These are phyloP conservation scores for Amanita muscaria DNA, from an alignment of 768 basidiomycete genomes.

Conservation along the genomic window DNA sequence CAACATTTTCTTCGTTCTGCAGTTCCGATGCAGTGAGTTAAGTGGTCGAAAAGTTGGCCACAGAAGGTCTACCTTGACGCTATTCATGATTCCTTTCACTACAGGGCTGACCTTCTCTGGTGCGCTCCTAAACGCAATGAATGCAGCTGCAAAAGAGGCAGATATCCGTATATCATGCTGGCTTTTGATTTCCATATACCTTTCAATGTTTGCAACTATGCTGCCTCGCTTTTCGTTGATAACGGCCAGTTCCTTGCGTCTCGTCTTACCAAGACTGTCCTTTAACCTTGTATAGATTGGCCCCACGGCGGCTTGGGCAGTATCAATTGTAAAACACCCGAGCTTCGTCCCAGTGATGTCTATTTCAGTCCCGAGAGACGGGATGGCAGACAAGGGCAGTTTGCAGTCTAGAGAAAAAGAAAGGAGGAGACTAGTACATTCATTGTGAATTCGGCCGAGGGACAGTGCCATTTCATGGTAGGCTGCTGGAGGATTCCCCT, in stretches of 20 bases:
- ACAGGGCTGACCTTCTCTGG: conserved; percentile 95
- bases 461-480: conserved; percentile 89
- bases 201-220: conserved; percentile 62
- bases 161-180: conserved; percentile 83
- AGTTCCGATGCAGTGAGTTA: conserved; percentile 3
- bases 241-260: conserved; percentile 64
- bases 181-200: conserved; percentile 73
- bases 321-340: conserved; percentile 71
- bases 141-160: conserved; percentile 85
- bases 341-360: conserved; percentile 60
- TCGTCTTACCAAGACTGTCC: conserved; percentile 62
- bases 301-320: conserved; percentile 64
- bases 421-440: conserved; percentile 73
- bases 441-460: conserved; percentile 69
- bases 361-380: conserved; percentile 66
- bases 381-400: conserved; percentile 70
- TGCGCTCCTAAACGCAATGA: conserved; percentile 76
- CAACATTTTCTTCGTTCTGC: conserved; percentile 83
- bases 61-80: conserved; percentile 71
- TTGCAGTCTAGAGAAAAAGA: conserved; percentile 85
- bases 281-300: conserved; percentile 67
- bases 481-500: conserved; percentile 61
- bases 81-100: conserved; percentile 95
- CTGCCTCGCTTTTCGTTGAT: conserved; percentile 71
- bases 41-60: conserved; percentile 1